phyloP scores from a whole-genome alignment of 1,284 basidiomycete species.

The Retiboletus fuscus region DNA sequence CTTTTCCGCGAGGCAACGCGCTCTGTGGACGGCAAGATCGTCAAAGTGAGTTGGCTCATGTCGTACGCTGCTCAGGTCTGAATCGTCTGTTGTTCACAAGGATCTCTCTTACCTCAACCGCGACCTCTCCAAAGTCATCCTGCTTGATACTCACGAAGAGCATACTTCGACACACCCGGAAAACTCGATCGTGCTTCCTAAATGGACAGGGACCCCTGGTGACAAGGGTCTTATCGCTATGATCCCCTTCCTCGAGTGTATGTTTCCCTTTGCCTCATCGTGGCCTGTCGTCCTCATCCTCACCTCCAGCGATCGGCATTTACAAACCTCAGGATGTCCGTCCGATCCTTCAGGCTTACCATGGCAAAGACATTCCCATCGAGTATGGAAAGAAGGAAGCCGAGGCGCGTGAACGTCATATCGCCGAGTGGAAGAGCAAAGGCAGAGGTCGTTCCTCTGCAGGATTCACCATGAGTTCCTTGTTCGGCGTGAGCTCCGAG shows the following conservation, averaged over 20 bases:
- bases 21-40: constrained; percentile 80
- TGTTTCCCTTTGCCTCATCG: constrained; percentile 40
- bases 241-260: constrained; percentile 98
- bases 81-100: constrained; percentile 50
- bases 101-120: constrained; percentile 94
- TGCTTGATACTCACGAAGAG: constrained; percentile 88
- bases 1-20: constrained; percentile 93
- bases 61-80: not conserved
- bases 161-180: constrained; percentile 87
- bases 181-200: constrained; percentile 87
- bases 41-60: constrained; percentile 70
- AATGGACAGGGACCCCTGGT: constrained; percentile 87
- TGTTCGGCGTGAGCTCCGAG: constrained; percentile 46
- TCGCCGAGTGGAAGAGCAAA: constrained; percentile 84
- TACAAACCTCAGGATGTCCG: constrained; percentile 89
- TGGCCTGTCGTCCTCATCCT: constrained; percentile 14
- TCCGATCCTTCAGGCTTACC: constrained; percentile 86
- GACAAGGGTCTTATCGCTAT: constrained; percentile 89
- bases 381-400: constrained; percentile 92
- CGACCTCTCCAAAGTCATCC: constrained; percentile 90
- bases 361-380: constrained; percentile 87
- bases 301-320: constrained; percentile 80
- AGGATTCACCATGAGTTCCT: constrained; percentile 65
- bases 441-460: constrained; percentile 60
- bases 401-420: constrained; percentile 78